Evolutionary conservation across 78 protist species (phyloP), one percentile per base, ranked within the genome.

Genomic region (Dictyostelium citrinum): DNA sequence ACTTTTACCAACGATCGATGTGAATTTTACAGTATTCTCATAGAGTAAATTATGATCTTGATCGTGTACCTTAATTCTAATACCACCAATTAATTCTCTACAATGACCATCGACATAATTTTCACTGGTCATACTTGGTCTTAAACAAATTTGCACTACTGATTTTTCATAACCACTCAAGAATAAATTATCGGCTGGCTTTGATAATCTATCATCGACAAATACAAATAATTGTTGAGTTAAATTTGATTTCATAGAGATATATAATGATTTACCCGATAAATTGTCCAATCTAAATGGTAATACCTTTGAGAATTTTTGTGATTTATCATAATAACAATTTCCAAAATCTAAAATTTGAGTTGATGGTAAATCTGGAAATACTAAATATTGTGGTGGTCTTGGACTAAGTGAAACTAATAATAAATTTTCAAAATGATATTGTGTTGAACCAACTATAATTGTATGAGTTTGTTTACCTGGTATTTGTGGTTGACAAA

Each of bases 21-120:
- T 91, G 76, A 91, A 91, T 24, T 91, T 91, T 5, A 91, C 80
- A 16, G 85, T 79, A 55, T 84, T 84, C 41, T 91, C 95, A 60
- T 91, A 83, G 33, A 91, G 45, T n/a, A 49, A 24, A 31, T 67
- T 77, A 39, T 81, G 83, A 22, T 83, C 84, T 14, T 46, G 39
- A 51, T 84, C 95, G 7, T 83, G 84, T 3, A 91, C 95, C 33
- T 91, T 91, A 39, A 91, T 71, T 37, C 95, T 20, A 51, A 91
- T 84, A 82, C 95, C 95, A 70, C 95, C 95, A 20, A 91, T 61
- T 85, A 91, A 76, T 31, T 91, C 91, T 76, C 95, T 82, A 29
- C 95, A 91, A 24, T 91, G 95, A 22, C 95, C 95, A 68, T 91
- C 91, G 17, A 84, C 64, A 64, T 83, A 91, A 51, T 84, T 81